Base-by-base conservation (phyloP, 2,329 filamentous ascomycete genomes). In the Hypoxylon rubiginosum region DNA sequence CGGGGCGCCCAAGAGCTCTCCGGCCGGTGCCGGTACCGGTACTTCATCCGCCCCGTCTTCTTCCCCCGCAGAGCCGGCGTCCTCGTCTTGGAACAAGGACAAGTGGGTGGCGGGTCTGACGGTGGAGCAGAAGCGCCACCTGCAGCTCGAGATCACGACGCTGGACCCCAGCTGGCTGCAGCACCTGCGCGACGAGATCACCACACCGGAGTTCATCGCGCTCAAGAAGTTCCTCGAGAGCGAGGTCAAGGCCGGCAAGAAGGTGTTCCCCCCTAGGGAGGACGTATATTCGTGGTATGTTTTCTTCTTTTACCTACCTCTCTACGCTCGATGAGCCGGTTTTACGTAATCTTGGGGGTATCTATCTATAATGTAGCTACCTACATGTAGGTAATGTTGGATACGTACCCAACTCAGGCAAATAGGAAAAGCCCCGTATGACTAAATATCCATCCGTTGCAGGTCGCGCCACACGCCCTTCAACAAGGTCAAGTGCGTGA, bases 381-480 rank as follows among this genome's bases (percentile, higher is more conserved):
- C 41, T 45, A 26, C 2, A 4, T 46, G 21, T 8, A 5, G 15
- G n/a, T n/a, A n/a, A n/a, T n/a, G n/a, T 7, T 9, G n/a, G n/a
- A 45, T 45, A 15, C 28, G n/a, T n/a, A 48, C 55, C 15, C 49
- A 4, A 19, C 58, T 11, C 30, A 11, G 7, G 48, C n/a, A 8
- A 48, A 9, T 53, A 26, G 9, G 15, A 36, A 17, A 52, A 54
- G n/a, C n/a, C n/a, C n/a, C 46, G 43, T 45, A 36, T 50, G 41
- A 21, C 11, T 41, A 52, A 58, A 34, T n/a, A n/a, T n/a, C 8
- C 4, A 54, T 39, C 30, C 41, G n/a, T n/a, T n/a, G n/a, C 64
- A 97, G 95, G 95, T 97, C 95, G 66, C 92, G 94, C 26, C 92
- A 97, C 79, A 97, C 95, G 0, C 94, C 96, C 7, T 90, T 99